Percentiles rank a stretch among this genome's conserved stretches.
Conservation (phyloP, 1,284 basidiomycete species). For the Waitea zeae region DNA sequence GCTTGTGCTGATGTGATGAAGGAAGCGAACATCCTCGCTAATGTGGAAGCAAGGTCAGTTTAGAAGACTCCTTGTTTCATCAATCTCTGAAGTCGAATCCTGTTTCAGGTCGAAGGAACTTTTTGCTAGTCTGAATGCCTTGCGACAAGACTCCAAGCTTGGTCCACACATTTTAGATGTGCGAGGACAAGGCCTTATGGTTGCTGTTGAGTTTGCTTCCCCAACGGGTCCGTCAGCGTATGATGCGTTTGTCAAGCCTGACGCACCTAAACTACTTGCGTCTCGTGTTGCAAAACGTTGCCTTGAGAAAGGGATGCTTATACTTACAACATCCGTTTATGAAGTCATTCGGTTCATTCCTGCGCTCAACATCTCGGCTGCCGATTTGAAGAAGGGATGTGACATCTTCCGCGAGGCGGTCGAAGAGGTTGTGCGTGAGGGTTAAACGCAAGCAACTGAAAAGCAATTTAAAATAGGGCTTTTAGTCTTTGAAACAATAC, state of each 20-base stretch:
- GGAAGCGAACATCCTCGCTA: conserved; percentile 64
- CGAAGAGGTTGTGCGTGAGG: conserved; percentile 40
- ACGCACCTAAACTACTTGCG: conserved; percentile 48
- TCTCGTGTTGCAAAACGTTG: conserved; percentile 66
- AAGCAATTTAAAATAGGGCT: too few relatives aligned
- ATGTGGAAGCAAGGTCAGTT: conserved; percentile 51
- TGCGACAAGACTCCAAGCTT: conserved; percentile 35
- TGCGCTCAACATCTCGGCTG: conserved; percentile 43
- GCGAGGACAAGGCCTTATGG: conserved; percentile 68
- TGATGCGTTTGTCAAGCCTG: conserved; percentile 22
- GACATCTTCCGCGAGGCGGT: conserved; percentile 44
- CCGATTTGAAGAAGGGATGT: conserved; percentile 41
- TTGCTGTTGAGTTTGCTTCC: conserved; percentile 65
- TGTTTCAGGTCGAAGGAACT: conserved; percentile 54
- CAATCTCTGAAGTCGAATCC: background rate
- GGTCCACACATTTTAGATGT: conserved; percentile 52
- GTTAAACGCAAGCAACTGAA: too few relatives aligned
- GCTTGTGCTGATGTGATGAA: conserved; percentile 67
- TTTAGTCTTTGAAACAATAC: too few relatives aligned
- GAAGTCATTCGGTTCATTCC: conserved; percentile 73
- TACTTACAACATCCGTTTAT: conserved; percentile 67
- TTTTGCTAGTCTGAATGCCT: conserved; percentile 35
- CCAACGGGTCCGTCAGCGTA: conserved; percentile 29
- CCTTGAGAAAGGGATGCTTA: conserved; percentile 68
- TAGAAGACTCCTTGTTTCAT: background rate